Percentiles rank a stretch among this genome's conserved stretches.
These are phyloP conservation scores for Plenodomus biglobosus DNA, from an alignment of 2,329 filamentous ascomycete species.

Conservation along the genomic window DNA sequence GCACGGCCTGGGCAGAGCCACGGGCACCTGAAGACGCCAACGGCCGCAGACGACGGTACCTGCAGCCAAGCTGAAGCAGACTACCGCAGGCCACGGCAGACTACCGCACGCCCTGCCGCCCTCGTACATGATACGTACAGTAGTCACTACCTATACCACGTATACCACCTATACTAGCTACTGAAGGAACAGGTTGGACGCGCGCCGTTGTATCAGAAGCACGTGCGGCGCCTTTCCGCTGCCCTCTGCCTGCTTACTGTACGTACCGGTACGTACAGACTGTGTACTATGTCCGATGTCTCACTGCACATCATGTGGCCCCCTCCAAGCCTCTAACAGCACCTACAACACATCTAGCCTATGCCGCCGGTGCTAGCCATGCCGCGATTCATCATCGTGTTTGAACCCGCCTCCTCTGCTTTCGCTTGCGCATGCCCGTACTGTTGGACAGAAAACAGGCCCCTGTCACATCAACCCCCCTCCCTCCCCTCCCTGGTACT, in stretches of 20 bases:
- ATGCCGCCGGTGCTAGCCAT: not conserved
- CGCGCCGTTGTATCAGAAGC: slow-evolving; percentile 22
- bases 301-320: too few species aligned
- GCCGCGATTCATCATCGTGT: slow-evolving; percentile 15
- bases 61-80: not conserved
- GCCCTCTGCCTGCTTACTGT: slow-evolving; percentile 16
- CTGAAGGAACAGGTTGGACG: slow-evolving; percentile 2
- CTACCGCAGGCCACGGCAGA: too few species aligned
- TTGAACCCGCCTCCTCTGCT: slow-evolving; percentile 23
- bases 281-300: too few species aligned
- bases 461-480: slow-evolving; percentile 18
- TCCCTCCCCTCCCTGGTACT: slow-evolving; percentile 8
- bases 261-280: too few species aligned
- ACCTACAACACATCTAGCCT: slow-evolving; percentile 1
- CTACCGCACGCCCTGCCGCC: too few species aligned
- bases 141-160: not conserved
- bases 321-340: slow-evolving; percentile 2
- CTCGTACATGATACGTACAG: not conserved
- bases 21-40: too few species aligned
- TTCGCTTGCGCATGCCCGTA: slow-evolving; percentile 23
- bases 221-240: slow-evolving; percentile 15
- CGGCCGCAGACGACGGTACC: too few species aligned
- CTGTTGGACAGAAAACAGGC: too few species aligned
- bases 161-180: not conserved
- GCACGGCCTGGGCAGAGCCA: too few species aligned